phyloP scores from a whole-genome alignment of 1,139 yeast species.

The Geotrichum histeridarum region DNA sequence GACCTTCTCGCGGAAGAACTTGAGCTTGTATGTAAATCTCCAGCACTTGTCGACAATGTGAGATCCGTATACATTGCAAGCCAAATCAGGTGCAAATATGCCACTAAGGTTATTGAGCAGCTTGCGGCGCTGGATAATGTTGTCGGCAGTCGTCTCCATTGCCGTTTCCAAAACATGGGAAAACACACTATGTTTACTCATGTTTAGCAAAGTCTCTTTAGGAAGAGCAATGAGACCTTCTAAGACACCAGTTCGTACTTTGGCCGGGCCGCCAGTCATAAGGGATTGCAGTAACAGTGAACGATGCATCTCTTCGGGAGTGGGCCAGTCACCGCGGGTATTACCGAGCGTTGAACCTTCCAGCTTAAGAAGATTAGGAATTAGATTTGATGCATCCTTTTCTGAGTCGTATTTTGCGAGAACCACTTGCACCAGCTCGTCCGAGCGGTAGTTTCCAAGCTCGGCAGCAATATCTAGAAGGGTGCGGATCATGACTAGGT shows the following conservation, averaged over 20 bases:
- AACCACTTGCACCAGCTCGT: slow-evolving; percentile 59
- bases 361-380: slow-evolving; percentile 63
- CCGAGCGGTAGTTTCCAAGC: slow-evolving; percentile 52
- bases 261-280: slow-evolving; percentile 17
- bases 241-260: slow-evolving; percentile 33
- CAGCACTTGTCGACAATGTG: slow-evolving; percentile 84
- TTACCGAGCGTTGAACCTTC: slow-evolving; percentile 72
- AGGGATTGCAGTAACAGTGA: slow-evolving; percentile 68
- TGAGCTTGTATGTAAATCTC: slow-evolving; percentile 69
- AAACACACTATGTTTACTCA: slow-evolving; percentile 68
- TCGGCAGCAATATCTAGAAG: slow-evolving; percentile 30
- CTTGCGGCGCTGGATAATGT: slow-evolving; percentile 57
- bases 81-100: slow-evolving; percentile 48
- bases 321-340: slow-evolving; percentile 84
- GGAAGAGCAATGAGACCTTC: slow-evolving; percentile 59
- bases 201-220: slow-evolving; percentile 53
- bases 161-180: slow-evolving; percentile 62
- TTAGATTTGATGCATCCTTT: slow-evolving; percentile 42
- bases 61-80: slow-evolving; percentile 88
- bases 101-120: slow-evolving; percentile 58
- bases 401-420: slow-evolving; percentile 50
- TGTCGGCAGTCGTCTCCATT: slow-evolving; percentile 37
- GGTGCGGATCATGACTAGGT: slow-evolving; percentile 54
- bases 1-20: slow-evolving; percentile 80
- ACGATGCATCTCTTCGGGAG: slow-evolving; percentile 82